Evolutionary conservation across 1,284 basidiomycete species (phyloP), one percentile per base, ranked within the genome.

Genomic region (Ganoderma resinaceum): DNA sequence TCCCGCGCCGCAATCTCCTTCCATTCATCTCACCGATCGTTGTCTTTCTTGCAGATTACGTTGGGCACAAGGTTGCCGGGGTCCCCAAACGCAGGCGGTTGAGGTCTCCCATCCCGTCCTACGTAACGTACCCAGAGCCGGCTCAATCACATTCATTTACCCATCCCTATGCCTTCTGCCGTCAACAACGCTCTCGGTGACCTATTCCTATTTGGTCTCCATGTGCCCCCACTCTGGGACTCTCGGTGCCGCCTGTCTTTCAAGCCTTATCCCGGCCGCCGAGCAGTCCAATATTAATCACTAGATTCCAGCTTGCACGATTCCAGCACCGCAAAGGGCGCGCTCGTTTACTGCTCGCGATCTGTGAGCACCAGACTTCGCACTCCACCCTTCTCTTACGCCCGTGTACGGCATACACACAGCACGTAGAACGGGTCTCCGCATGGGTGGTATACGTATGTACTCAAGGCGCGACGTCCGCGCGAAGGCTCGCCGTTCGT

Each of bases 1-100:
- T 59, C 18, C 35, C 31, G 33, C 31, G 8, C 31, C 46, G 58
- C 64, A 64, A 68, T 68, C 66, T 68, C 62, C 66, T 43, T 6
- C 20, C 42, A 38, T 11, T 6, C 16, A 18, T 2, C 59, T 63
- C 57, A 63, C 46, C 62, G 58, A 64, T 68, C 62, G 33, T 40
- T n/a, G n/a, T 46, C 43, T n/a, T n/a, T 11, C 12, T 26, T 26
- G 4, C 53, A 52, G 46, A 52, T 52, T 52, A 52, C 46, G 23
- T 52, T 23, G 46, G 7, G 20, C 16, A 43, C 20, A 46, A 49
- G 46, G n/a, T 49, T 26, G 23, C 46, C 46, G 46, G 40, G 46
- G 46, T 52, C n/a, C 46, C 46, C 23, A 52, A 23, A 2, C 23
- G 46, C 46, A 26, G 23, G 46, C 46, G 43, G 29, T 52, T 52